Percentiles rank a stretch among this genome's conserved stretches.
Conservation (phyloP, 257 asterid species). For the Solanum chmielewskii region DNA sequence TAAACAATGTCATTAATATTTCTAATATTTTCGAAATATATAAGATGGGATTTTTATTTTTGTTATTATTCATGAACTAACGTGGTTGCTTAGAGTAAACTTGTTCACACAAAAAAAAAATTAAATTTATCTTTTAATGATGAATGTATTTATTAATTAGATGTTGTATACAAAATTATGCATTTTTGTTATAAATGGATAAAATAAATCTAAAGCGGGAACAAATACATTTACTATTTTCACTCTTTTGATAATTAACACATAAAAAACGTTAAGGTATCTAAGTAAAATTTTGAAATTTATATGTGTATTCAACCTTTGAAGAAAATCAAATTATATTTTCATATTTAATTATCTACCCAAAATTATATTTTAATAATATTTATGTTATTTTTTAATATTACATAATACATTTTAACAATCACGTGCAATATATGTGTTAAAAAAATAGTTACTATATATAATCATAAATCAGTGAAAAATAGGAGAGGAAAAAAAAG, state of each 20-base stretch:
- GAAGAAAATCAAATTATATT: no score
- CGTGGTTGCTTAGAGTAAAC: background rate
- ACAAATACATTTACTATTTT: background rate
- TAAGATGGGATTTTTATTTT: background rate
- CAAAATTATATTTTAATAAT: background rate
- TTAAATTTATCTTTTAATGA: background rate
- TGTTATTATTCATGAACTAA: background rate
- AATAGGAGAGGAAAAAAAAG: background rate
- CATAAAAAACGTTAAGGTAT: background rate
- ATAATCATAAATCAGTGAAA: background rate
- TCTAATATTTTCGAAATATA: background rate
- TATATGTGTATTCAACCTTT: no score
- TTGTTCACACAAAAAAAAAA: background rate
- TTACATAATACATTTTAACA: background rate
- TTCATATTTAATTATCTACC: background rate
- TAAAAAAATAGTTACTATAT: no score
- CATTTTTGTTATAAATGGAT: background rate
- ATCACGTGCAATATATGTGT: background rate
- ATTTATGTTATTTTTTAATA: background rate
- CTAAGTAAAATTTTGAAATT: no score
- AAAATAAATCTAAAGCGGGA: background rate
- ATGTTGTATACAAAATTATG: background rate
- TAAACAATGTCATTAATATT: background rate
- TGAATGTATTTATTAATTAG: background rate
- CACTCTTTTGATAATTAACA: background rate